These are phyloP conservation scores for Fusarium citri DNA, from an alignment of 2,329 filamentous ascomycete genomes.

Conservation along the genomic window DNA sequence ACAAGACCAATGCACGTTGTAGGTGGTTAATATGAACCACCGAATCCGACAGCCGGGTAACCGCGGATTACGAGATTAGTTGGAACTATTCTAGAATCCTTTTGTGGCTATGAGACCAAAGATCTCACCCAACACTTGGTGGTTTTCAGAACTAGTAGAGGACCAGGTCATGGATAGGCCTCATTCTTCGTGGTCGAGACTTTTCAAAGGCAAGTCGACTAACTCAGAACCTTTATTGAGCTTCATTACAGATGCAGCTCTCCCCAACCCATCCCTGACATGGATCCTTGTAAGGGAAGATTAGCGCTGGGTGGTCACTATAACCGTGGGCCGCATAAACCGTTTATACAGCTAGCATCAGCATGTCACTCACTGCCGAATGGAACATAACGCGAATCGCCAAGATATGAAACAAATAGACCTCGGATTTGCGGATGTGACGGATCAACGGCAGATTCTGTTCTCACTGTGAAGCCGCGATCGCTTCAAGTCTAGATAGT, in stretches of 20 bases:
- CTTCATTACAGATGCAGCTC: background rate
- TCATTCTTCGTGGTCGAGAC: background rate
- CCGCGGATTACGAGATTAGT: conserved; percentile 6
- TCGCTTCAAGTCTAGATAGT: conserved; percentile 6
- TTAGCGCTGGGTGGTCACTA: background rate
- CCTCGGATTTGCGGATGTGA: conserved; percentile 21
- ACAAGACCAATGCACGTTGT: conserved; percentile 30
- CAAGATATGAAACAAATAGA: conserved; percentile 10
- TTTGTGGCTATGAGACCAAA: background rate
- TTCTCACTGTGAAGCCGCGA: conserved; percentile 17
- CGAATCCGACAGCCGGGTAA: background rate
- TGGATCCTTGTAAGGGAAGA: background rate
- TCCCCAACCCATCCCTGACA: background rate
- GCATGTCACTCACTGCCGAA: conserved; percentile 12
- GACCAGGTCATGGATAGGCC: background rate
- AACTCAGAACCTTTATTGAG: background rate
- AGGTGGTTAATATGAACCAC: conserved; percentile 27
- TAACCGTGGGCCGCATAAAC: background rate
- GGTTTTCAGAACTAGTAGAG: background rate
- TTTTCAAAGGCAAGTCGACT: background rate
- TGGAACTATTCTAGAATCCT: conserved; percentile 26
- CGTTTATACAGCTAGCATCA: background rate
- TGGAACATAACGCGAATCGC: conserved; percentile 21
- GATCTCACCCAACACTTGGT: background rate
- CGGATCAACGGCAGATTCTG: conserved; percentile 16